Conservation (phyloP, 2,329 filamentous ascomycete species). For the Aspergillus sp. region DNA sequence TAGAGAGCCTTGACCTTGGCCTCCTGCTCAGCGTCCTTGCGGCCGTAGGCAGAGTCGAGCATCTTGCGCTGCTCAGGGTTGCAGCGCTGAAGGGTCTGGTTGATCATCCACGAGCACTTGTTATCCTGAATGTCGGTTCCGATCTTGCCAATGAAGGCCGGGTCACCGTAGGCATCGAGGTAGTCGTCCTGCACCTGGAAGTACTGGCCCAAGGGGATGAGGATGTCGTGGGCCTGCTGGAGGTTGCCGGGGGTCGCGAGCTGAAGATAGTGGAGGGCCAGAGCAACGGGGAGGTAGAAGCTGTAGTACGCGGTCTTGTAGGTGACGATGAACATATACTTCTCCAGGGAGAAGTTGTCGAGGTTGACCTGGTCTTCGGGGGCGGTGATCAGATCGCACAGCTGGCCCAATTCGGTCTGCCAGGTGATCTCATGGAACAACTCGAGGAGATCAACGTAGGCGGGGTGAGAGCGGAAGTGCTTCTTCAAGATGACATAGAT, state of each 20-base stretch:
- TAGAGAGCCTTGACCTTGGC: constrained; percentile 82
- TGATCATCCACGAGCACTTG: constrained; percentile 98
- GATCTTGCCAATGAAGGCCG: constrained; percentile 92
- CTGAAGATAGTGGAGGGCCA: constrained; percentile 79
- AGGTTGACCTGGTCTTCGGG: constrained; percentile 91
- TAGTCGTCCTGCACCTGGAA: constrained; percentile 99
- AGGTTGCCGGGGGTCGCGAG: constrained; percentile 83
- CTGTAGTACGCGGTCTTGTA: constrained; percentile 99
- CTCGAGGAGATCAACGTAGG: constrained; percentile 87
- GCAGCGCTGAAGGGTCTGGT: constrained; percentile 77
- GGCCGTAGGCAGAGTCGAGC: constrained; percentile 88
- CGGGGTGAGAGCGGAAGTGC: constrained; percentile 79
- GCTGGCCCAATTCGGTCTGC: constrained; percentile 93
- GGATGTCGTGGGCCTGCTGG: constrained; percentile 79
- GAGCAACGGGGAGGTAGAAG: constrained; percentile 93
- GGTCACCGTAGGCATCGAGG: constrained; percentile 93
- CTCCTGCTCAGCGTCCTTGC: constrained; percentile 79
- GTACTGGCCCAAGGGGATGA: constrained; percentile 96
- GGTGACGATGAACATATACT: constrained; percentile 94
- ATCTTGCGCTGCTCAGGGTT: constrained; percentile 79
- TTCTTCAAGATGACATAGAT: constrained; percentile 93
- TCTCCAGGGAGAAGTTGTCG: constrained; percentile 88
- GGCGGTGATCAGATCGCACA: constrained; percentile 89
- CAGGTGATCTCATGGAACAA: constrained; percentile 91
- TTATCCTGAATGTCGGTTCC: constrained; percentile 99